Percentiles rank a stretch among this genome's conserved stretches.
These are phyloP conservation scores for Corynespora cassiicola DNA, from an alignment of 2,329 filamentous ascomycete genomes.

Conservation along the genomic window DNA sequence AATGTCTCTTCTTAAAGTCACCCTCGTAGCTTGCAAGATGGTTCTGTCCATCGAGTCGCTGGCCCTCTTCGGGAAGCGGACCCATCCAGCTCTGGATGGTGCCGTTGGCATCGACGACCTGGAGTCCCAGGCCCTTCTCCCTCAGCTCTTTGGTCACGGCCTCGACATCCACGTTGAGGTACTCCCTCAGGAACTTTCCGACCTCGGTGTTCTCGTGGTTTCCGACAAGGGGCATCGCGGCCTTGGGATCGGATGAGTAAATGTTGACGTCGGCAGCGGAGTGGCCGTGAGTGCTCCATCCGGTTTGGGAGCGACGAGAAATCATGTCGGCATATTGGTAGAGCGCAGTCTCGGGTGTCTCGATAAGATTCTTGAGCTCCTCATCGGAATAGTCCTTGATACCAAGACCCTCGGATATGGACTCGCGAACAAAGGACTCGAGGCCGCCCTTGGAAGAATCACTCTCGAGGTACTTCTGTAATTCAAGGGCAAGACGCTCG, in stretches of 20 bases:
- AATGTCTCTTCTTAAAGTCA: conserved; percentile 42
- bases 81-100: conserved; percentile 52
- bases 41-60: conserved; percentile 55
- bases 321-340: conserved; percentile 83
- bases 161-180: conserved; percentile 80
- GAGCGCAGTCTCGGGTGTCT: conserved; percentile 62
- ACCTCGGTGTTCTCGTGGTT: conserved; percentile 97
- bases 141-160: conserved; percentile 77
- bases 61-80: conserved; percentile 44
- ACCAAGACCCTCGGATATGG: conserved; percentile 76
- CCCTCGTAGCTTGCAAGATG: conserved; percentile 49
- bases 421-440: conserved; percentile 69
- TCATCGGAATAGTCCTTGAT: conserved; percentile 74
- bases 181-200: conserved; percentile 79
- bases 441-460: conserved; percentile 39
- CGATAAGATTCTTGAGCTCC: conserved; percentile 73
- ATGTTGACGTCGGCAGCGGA: conserved; percentile 92
- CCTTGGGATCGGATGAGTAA: conserved; percentile 76
- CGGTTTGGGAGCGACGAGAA: conserved; percentile 84
- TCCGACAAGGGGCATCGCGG: conserved; percentile 70
- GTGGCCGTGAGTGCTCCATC: conserved; percentile 95
- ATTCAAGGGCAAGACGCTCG: conserved; percentile 70
- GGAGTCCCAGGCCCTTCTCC: conserved; percentile 55
- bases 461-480: conserved; percentile 64
- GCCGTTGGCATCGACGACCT: conserved; percentile 32